These are phyloP conservation scores for Phytophthora nicotianae DNA, from an alignment of 352 stramenopile species.

Conservation along the genomic window DNA sequence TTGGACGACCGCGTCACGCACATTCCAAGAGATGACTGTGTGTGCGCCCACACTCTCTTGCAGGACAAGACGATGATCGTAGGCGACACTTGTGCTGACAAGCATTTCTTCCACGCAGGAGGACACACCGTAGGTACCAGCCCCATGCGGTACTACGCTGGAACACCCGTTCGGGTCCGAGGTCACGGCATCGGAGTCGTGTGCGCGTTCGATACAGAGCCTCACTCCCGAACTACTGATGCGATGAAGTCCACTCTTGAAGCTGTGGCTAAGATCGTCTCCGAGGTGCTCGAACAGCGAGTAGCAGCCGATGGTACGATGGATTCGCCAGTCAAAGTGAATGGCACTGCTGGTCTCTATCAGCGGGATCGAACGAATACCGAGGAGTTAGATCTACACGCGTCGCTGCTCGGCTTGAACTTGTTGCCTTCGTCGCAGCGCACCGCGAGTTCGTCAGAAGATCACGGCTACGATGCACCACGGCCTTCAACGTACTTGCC, in stretches of 20 bases:
- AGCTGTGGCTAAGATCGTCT: conserved; percentile 81
- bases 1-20: conserved; percentile 50
- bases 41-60: conserved; percentile 51
- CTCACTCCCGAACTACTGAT: conserved; percentile 52
- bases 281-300: conserved; percentile 79
- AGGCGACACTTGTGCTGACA: conserved; percentile 64
- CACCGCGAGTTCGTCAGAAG: conserved; percentile 7
- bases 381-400: conserved; percentile 35
- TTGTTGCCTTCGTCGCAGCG: conserved; percentile 26
- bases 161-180: conserved; percentile 58
- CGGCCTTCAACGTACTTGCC: conserved; percentile 40
- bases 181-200: conserved; percentile 72
- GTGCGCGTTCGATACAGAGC: conserved; percentile 59
- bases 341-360: background rate
- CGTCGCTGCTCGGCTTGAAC: conserved; percentile 38
- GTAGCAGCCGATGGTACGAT: conserved; percentile 29
- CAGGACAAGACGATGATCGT: conserved; percentile 67
- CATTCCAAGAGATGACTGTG: conserved; percentile 64
- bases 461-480: conserved; percentile 10
- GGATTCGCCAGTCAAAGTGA: conserved; percentile 7
- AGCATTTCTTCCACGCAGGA: conserved; percentile 75
- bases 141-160: conserved; percentile 71
- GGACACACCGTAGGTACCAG: conserved; percentile 43
- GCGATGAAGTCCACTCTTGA: conserved; percentile 77
- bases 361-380: conserved; percentile 7